Evolutionary conservation across 495 filamentous ascomycete species (phyloP), one percentile per base, ranked within the genome.

Genomic region (Penicillium malachiteum): DNA sequence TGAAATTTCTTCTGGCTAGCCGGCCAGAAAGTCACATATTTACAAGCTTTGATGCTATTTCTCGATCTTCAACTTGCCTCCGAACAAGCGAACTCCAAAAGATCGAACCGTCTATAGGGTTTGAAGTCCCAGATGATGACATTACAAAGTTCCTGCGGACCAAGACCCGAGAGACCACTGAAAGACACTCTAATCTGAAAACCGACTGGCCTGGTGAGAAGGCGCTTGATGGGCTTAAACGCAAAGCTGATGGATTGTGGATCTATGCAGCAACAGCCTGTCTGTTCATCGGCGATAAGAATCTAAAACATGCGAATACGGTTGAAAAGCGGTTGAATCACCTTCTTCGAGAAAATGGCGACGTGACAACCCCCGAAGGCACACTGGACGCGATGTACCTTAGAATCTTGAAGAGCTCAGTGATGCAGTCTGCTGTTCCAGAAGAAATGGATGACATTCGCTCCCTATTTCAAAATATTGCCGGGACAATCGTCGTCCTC

Each of bases 201-300:
- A 3, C 35, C 35, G 35, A 38, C 37, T 51, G 48, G 37, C 48
- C 48, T 4, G 48, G 37, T n/a, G 9, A 41, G 11, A 3, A 41
- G 21, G 42, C n/a, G 14, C 11, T 59, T 13, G 8, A 57, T 11
- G 5, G 53, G 10, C 46, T 65, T 33, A 48, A 46, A 1, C 3
- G 14, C 16, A 56, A 52, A 17, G 33, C 59, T 17, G 32, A 61
- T 34, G 53, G 56, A n/a, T 40, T 69, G 11, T 69, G 67, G 48
- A 69, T 69, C 32, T 58, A 54, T 39, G 62, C 62, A 0, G 65
- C 62, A n/a, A 69, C 64, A 3, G 30, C 59, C 8, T 69, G 58
- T 50, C 62, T 62, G 5, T 62, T 64, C 39, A n/a, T 67, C 10
- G 45, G 45, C 11, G 50, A 63, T 32, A 6, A 5, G 17, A 46